phyloP scores from a whole-genome alignment of 768 basidiomycete genomes.

The Saitozyma podzolica region DNA sequence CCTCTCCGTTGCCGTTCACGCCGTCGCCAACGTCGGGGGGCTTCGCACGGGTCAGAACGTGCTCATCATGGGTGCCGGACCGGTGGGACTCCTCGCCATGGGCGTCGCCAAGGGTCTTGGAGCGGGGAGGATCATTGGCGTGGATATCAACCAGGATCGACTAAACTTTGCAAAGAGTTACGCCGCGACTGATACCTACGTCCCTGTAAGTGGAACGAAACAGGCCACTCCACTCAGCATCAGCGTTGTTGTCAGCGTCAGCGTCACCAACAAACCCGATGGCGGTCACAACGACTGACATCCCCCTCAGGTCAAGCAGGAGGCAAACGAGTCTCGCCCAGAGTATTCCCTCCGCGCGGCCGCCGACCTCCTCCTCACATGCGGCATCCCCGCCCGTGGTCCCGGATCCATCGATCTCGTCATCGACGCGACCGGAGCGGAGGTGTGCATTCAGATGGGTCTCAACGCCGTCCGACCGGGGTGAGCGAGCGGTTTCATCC shows the following conservation, averaged over 20 bases:
- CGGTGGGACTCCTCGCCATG: conserved; percentile 82
- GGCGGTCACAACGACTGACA: conserved; percentile 1
- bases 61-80: conserved; percentile 79
- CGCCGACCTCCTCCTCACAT: conserved; percentile 62
- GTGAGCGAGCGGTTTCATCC: conserved; percentile 19
- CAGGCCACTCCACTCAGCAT: not conserved
- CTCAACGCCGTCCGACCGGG: conserved; percentile 72
- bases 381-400: conserved; percentile 73
- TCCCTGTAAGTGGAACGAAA: conserved; percentile 34
- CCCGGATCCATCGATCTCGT: conserved; percentile 74
- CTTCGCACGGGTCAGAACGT: conserved; percentile 74
- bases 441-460: conserved; percentile 85
- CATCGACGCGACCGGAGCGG: conserved; percentile 88
- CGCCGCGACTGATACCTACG: conserved; percentile 69
- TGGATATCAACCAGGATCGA: conserved; percentile 65
- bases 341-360: conserved; percentile 75
- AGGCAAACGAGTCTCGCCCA: conserved; percentile 64
- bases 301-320: conserved; percentile 50
- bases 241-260: not conserved
- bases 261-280: too few relatives aligned
- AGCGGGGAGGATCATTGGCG: conserved; percentile 76
- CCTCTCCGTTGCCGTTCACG: conserved; percentile 86
- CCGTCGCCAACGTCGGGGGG: conserved; percentile 72
- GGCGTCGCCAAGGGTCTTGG: conserved; percentile 94
- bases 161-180: conserved; percentile 84